These are phyloP conservation scores for Teratosphaeria zuluensis DNA, from an alignment of 2,329 filamentous ascomycete genomes.

Conservation along the genomic window DNA sequence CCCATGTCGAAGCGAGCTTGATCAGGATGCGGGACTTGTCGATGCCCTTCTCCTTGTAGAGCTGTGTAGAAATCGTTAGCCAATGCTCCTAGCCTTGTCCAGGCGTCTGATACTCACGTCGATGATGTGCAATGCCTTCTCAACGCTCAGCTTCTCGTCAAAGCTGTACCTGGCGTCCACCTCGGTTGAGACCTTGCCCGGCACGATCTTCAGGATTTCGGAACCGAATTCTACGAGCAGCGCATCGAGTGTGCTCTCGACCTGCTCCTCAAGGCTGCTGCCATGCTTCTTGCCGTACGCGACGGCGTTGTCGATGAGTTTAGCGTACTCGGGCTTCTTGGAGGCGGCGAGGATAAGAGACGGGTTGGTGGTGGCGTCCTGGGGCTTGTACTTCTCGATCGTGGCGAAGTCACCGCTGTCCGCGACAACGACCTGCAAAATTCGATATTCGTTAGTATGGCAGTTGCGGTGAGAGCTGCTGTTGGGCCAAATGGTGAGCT, in stretches of 20 bases:
- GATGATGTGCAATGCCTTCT: constrained; percentile 96
- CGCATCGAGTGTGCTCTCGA: constrained; percentile 82
- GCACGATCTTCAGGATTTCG: constrained; percentile 93
- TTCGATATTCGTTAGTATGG: not conserved
- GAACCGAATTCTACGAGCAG: constrained; percentile 96
- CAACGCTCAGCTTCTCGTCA: constrained; percentile 79
- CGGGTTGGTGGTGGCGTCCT: constrained; percentile 99
- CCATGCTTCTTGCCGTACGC: constrained; percentile 72
- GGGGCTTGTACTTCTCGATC: constrained; percentile 99
- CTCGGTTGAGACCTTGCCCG: constrained; percentile 97
- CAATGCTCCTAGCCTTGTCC: not conserved
- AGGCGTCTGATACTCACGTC: constrained; percentile 51
- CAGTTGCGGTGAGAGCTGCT: not conserved
- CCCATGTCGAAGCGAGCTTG: constrained; percentile 99
- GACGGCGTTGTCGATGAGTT: constrained; percentile 78
- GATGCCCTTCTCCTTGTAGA: constrained; percentile 89
- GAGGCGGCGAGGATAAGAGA: constrained; percentile 96
- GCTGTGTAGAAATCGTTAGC: constrained; percentile 50
- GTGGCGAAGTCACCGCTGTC: constrained; percentile 81
- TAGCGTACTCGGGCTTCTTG: constrained; percentile 95
- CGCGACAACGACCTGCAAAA: constrained; percentile 72
- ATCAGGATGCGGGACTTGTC: constrained; percentile 91
- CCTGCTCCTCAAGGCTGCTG: constrained; percentile 63
- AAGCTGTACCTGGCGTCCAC: constrained; percentile 95
- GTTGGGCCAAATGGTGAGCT: constrained; percentile 34